Evolutionary conservation across 495 filamentous ascomycete species (phyloP), one percentile per base, ranked within the genome.

Genomic region (Hypoxylon fragiforme): DNA sequence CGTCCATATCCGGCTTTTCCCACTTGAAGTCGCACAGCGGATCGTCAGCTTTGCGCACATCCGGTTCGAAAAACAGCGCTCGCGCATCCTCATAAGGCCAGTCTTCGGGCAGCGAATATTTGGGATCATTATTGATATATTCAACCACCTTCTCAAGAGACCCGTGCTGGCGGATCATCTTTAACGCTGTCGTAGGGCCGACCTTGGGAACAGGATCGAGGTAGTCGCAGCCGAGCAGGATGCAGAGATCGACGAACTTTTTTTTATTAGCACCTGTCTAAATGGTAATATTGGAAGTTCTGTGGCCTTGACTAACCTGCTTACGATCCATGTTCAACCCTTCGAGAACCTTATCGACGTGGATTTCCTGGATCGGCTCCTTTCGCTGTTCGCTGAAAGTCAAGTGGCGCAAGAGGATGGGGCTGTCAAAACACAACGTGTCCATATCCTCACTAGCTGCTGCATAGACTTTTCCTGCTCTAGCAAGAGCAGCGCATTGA

Each of bases 401-500:
- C 38, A 99, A 81, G 66, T 99, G 91, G 18, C 95, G 80, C 42
- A 99, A 75, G 18, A 99, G 75, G 56, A 99, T 89, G 0, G 94
- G 94, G 9, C 91, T 78, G 52, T 97, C 83, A 68, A 97, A 99
- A 68, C 94, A 97, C 13, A 99, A 75, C 0, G 94, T 99, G 66
- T 99, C 94, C 94, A 99, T 99, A 74, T 99, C 94, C 75, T 99
- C 94, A 34, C 87, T 92, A 1, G 94, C 94, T 19, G 94, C 94
- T 12, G 91, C 94, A 58, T 94, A 99, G 24, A 98, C 94, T 73
- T 97, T 97, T 8, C 90, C 92, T 12, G 89, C 94, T 45, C 89
- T 80, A 1, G 94, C 94, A 45, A 99, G 78, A 22, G 86, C 87
- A 0, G 94, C 95, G 60, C 94, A 98, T 64, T 98, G 94, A 1